Base-by-base conservation (phyloP, 768 basidiomycete genomes). In the Boletus sp. region DNA sequence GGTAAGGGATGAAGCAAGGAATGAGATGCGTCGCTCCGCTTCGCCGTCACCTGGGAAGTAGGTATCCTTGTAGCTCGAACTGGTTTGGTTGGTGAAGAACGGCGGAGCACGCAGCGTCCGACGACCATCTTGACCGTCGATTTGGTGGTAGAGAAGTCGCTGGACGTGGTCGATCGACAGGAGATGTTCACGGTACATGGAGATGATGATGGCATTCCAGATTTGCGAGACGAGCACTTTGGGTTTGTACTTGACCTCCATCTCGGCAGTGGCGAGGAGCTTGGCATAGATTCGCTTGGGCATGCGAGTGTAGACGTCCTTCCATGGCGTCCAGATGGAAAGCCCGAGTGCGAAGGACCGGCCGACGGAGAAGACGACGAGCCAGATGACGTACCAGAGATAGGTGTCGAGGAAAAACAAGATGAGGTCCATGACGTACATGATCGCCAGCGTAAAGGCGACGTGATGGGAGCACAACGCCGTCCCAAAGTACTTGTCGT, bases 391-490 rank as follows among this genome's bases (percentile, higher is more conserved):
- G 77, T 97, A 99, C 97, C 97, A 99, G 45, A 99, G 77, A 80
- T 98, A 99, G 46, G 97, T 99, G 80, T 99, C 97, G 76, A 99
- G 78, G 85, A 99, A 99, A 86, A 98, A 99, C 64, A 99, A 79
- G 55, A 92, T 80, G 62, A 99, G 76, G 70, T 99, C 97, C 97
- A 99, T 98, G 74, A 97, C 72, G 78, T 96, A 98, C 96, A 98
- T 99, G 81, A 98, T 94, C 40, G 95, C 79, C 58, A 99, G 83
- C 0, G 97, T 88, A 76, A 98, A 99, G 0, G 89, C 84, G 40
- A 97, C 90, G 57, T 99, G 97, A 67, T 97, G 94, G 37, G 84
- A 79, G 77, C 97, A 99, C 7, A 98, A 78, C 7, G 78, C 80
- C 53, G 70, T 77, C 15, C 94, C 94, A 67, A 98, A 90, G 58